A percentile compares a stretch with the other conserved stretches of the same genome.
These are phyloP conservation scores for Backusella sp. DNA, from an alignment of 192 early-diverging fungal genomes.

Conservation along the genomic window DNA sequence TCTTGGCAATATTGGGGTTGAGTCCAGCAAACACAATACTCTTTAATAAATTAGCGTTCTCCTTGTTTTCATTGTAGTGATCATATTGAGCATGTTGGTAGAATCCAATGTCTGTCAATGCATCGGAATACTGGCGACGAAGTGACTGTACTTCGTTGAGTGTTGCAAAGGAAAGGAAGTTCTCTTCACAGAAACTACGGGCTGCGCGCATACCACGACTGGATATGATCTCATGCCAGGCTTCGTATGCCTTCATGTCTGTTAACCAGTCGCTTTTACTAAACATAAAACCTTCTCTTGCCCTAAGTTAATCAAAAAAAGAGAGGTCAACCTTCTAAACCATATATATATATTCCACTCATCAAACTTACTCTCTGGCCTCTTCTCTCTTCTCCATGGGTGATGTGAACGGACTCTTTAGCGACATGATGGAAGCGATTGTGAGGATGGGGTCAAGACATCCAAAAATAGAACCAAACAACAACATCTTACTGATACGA, in stretches of 20 bases:
- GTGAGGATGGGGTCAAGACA: constrained; percentile 72
- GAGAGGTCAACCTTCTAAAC: neutral
- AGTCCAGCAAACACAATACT: constrained; percentile 80
- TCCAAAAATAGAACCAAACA: constrained; percentile 72
- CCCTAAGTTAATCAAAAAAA: constrained; percentile 21
- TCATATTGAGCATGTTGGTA: constrained; percentile 33
- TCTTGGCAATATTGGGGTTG: constrained; percentile 77
- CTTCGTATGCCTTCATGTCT: constrained; percentile 52
- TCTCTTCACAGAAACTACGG: constrained; percentile 39
- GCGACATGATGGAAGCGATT: constrained; percentile 64
- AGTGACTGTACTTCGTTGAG: constrained; percentile 60
- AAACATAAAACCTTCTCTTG: constrained; percentile 38
- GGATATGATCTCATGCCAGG: constrained; percentile 35
- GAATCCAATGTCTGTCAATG: constrained; percentile 61
- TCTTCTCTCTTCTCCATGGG: constrained; percentile 55
- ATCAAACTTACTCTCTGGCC: constrained; percentile 41
- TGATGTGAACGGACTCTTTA: constrained; percentile 49
- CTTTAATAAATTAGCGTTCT: constrained; percentile 62
- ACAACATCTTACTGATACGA: constrained; percentile 74
- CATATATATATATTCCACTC: neutral
- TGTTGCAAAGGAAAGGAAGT: constrained; percentile 64
- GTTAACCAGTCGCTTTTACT: constrained; percentile 70
- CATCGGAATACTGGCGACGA: constrained; percentile 59
- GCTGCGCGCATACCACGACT: constrained; percentile 29
- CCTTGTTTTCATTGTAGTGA: constrained; percentile 57